Evolutionary conservation across 2,329 filamentous ascomycete genomes (phyloP).

Genomic region (Zymoseptoria crescenta): DNA sequence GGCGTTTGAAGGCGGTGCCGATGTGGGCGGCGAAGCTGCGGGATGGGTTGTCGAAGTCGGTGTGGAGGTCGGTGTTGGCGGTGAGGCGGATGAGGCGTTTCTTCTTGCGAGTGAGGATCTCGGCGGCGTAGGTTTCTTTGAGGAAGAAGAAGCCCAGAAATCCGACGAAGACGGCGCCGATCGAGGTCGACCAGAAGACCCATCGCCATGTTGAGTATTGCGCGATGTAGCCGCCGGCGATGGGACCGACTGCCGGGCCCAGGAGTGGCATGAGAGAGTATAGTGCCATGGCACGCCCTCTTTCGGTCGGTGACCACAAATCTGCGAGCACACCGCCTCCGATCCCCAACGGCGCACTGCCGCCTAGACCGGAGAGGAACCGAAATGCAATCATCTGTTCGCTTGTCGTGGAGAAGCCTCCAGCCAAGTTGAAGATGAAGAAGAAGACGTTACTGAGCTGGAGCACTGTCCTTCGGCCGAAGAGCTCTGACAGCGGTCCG

Average conservation of each 20-base stretch:
- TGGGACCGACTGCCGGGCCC: slow-evolving; percentile 58
- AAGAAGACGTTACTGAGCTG: slow-evolving; percentile 33
- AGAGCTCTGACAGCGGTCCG: slow-evolving; percentile 32
- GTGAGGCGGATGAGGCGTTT: slow-evolving; percentile 50
- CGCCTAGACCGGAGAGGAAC: slow-evolving; percentile 33
- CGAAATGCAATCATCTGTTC: slow-evolving; percentile 31
- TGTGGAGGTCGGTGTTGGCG: slow-evolving; percentile 53
- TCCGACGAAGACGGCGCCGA: slow-evolving; percentile 55
- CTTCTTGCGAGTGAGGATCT: slow-evolving; percentile 53
- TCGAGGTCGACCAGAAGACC: slow-evolving; percentile 62
- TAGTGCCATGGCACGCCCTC: slow-evolving; percentile 54
- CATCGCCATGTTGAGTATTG: slow-evolving; percentile 61
- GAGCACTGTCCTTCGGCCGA: slow-evolving; percentile 30
- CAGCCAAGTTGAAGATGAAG: slow-evolving; percentile 32
- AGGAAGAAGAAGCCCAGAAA: slow-evolving; percentile 54
- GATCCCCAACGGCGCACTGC: slow-evolving; percentile 31
- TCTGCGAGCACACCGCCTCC: slow-evolving; percentile 41
- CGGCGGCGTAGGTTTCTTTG: slow-evolving; percentile 59
- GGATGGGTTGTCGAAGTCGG: slow-evolving; percentile 35
- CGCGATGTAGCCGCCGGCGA: slow-evolving; percentile 58
- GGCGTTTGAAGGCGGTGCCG: slow-evolving; percentile 27
- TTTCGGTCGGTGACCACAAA: slow-evolving; percentile 52
- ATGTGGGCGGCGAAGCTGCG: slow-evolving; percentile 27
- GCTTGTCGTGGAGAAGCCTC: slow-evolving; percentile 29
- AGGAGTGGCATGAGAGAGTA: slow-evolving; percentile 58